Evolutionary conservation across 805 yeast genomes (phyloP).

Genomic region (Barnettozyma pratensis): DNA sequence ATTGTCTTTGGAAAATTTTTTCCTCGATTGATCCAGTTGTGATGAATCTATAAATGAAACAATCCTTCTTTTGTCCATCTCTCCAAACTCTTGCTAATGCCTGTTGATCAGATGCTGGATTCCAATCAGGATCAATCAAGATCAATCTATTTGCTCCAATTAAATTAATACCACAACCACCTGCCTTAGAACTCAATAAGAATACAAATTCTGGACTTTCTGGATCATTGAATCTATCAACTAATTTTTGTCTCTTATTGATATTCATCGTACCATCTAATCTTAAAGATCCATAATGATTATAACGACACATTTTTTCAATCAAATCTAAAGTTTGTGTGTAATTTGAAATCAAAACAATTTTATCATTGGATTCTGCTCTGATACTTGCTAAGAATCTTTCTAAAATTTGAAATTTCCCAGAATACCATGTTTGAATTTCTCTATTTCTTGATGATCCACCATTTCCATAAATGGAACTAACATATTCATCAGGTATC

Average conservation of each 20-base stretch:
- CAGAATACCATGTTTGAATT: conserved; percentile 76
- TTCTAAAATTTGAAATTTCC: conserved; percentile 80
- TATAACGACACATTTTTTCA: conserved; percentile 75
- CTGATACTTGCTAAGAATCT: conserved; percentile 76
- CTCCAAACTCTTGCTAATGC: conserved; percentile 98
- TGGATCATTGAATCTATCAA: conserved; percentile 88
- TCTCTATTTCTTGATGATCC: conserved; percentile 45
- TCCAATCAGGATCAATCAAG: conserved; percentile 92
- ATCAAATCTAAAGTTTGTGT: conserved; percentile 91
- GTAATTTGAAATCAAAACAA: conserved; percentile 89
- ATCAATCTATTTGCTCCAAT: conserved; percentile 93
- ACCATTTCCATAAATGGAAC: conserved; percentile 40
- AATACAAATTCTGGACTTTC: conserved; percentile 84
- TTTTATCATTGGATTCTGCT: conserved; percentile 85
- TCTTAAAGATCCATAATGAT: conserved; percentile 71
- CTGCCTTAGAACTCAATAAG: conserved; percentile 89
- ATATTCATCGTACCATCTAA: conserved; percentile 92
- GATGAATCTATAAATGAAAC: conserved; percentile 90
- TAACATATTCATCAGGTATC: conserved; percentile 70
- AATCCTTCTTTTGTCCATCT: conserved; percentile 96
- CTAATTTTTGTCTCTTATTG: conserved; percentile 87
- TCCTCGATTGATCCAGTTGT: conserved; percentile 95
- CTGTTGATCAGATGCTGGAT: conserved; percentile 97
- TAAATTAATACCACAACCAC: conserved; percentile 96
- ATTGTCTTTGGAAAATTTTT: conserved; percentile 91